Percentiles rank a stretch among this genome's conserved stretches.
These are phyloP conservation scores for Coemansia biformis DNA, from an alignment of 192 early-diverging fungal species.

Conservation along the genomic window DNA sequence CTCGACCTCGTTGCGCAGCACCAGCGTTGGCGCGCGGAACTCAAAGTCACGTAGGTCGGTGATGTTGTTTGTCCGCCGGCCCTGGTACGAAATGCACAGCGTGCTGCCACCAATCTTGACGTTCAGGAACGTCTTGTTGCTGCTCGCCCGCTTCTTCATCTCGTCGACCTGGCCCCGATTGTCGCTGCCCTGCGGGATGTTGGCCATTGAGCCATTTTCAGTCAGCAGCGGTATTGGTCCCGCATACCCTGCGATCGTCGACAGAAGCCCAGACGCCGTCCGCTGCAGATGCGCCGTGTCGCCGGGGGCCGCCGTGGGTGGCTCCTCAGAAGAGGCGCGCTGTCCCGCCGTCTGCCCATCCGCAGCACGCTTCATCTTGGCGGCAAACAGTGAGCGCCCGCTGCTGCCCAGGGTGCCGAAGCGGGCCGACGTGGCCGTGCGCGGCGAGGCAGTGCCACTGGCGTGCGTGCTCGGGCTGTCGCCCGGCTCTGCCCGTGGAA, in stretches of 20 bases:
- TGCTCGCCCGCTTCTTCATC: slow-evolving; percentile 80
- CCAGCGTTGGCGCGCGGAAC: slow-evolving; percentile 46
- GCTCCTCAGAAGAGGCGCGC: no score
- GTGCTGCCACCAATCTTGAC: slow-evolving; percentile 81
- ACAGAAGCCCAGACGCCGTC: slow-evolving; percentile 17
- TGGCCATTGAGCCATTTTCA: slow-evolving; percentile 33
- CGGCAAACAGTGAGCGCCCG: slow-evolving; percentile 8
- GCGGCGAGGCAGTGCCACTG: no score
- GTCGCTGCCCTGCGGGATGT: slow-evolving; percentile 27
- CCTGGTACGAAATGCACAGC: slow-evolving; percentile 82
- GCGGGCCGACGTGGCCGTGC: no score
- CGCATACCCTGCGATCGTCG: slow-evolving; percentile 24
- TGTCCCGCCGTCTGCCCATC: no score
- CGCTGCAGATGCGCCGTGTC: slow-evolving; percentile 9
- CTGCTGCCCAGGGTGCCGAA: background rate
- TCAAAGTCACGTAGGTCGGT: slow-evolving; percentile 50
- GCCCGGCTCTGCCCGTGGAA: no score
- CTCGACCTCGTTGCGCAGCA: slow-evolving; percentile 50
- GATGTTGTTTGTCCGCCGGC: slow-evolving; percentile 50
- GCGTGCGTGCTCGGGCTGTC: no score
- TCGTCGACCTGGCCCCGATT: slow-evolving; percentile 57
- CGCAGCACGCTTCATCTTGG: background rate
- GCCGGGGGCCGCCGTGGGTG: no score
- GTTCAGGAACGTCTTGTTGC: slow-evolving; percentile 85
- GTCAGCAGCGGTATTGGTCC: slow-evolving; percentile 23